A percentile compares a stretch with the other conserved stretches of the same genome.
Conservation (phyloP, 805 yeast species). For the Cyberlindnera veronae region DNA sequence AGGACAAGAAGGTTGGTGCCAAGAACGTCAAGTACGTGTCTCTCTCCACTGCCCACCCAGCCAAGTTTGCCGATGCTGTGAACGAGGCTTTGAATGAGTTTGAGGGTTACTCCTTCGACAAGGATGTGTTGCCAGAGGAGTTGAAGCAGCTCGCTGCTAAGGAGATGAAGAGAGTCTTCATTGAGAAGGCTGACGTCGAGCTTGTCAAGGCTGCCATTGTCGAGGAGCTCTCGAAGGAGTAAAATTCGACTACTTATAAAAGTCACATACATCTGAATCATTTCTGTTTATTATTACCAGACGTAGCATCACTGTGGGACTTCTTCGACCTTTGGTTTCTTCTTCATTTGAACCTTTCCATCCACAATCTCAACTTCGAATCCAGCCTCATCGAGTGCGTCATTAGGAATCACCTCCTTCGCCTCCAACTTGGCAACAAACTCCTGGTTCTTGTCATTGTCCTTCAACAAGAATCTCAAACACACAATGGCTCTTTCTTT, state of each 20-base stretch:
- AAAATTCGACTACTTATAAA: conserved; percentile 18
- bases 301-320: background rate
- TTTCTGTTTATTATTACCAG: no score
- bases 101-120: conserved; percentile 79
- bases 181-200: conserved; percentile 70
- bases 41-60: conserved; percentile 97
- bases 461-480: conserved; percentile 59
- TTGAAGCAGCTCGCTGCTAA: conserved; percentile 65
- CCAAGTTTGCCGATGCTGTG: conserved; percentile 96
- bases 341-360: conserved; percentile 63
- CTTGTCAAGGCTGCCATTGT: conserved; percentile 72
- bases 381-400: conserved; percentile 66
- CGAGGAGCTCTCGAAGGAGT: conserved; percentile 56
- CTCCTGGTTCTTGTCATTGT: conserved; percentile 67
- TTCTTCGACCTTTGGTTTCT: conserved; percentile 20
- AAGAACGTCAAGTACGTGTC: conserved; percentile 55
- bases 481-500: conserved; percentile 84
- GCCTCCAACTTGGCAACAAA: conserved; percentile 81
- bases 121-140: conserved; percentile 86
- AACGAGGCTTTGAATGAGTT: conserved; percentile 66
- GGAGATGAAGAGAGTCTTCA: conserved; percentile 69
- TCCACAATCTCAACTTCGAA: conserved; percentile 67
- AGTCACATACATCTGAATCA: background rate
- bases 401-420: conserved; percentile 54
- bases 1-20: conserved; percentile 37